These are phyloP conservation scores for Trichosporon asahii DNA, from an alignment of 1,284 basidiomycete species.

Conservation along the genomic window DNA sequence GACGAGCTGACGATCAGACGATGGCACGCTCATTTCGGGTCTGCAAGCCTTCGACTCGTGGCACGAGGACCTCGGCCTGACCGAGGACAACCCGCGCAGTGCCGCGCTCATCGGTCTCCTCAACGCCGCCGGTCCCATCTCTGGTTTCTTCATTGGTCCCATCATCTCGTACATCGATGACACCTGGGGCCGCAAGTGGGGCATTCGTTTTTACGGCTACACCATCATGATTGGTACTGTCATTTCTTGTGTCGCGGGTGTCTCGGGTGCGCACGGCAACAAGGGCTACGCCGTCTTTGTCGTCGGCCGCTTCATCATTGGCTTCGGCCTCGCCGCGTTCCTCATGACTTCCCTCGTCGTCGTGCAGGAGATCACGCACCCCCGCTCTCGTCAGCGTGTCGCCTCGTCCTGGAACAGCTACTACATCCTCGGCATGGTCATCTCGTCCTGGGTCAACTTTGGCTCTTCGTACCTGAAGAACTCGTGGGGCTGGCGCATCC, in stretches of 20 bases:
- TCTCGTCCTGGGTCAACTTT: conserved; percentile 31
- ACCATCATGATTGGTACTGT: conserved; percentile 47
- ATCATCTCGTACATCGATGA: conserved; percentile 51
- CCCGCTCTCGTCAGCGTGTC: conserved; percentile 39
- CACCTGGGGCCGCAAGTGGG: conserved; percentile 48
- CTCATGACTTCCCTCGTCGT: conserved; percentile 52
- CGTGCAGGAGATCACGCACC: conserved; percentile 53
- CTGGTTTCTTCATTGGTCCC: conserved; percentile 49
- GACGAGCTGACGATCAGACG: conserved; percentile 34
- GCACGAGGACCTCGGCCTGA: conserved; percentile 45
- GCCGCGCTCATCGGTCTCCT: conserved; percentile 45
- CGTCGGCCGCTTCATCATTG: conserved; percentile 47
- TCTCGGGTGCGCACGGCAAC: conserved; percentile 42
- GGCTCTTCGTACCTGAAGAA: conserved; percentile 27
- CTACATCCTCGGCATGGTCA: conserved; percentile 34
- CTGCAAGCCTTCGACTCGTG: conserved; percentile 50
- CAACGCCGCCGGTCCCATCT: conserved; percentile 46
- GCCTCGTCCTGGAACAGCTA: conserved; percentile 51
- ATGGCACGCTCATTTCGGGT: conserved; percentile 50
- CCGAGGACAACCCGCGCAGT: conserved; percentile 28
- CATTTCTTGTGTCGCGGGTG: conserved; percentile 48
- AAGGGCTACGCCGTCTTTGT: conserved; percentile 51
- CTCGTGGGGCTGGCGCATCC: conserved; percentile 47
- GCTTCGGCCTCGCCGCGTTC: conserved; percentile 52
- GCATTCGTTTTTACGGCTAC: conserved; percentile 53